Percentiles rank a stretch among this genome's conserved stretches.
phyloP scores from a whole-genome alignment of 371 early-diverging fungal species.

The Mortierella sp. region DNA sequence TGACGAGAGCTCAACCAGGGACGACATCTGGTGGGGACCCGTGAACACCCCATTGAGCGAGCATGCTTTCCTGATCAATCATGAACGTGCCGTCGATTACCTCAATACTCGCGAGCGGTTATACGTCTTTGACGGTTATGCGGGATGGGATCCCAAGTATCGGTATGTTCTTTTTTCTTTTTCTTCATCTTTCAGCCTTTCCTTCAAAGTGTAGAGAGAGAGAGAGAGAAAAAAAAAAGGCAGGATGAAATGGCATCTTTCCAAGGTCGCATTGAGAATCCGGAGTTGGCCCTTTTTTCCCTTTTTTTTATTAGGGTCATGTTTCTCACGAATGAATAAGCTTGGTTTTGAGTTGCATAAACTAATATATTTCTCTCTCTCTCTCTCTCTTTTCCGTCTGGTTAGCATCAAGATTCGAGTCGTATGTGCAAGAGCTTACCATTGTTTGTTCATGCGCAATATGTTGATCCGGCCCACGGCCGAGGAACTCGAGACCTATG shows the following conservation, averaged over 20 bases:
- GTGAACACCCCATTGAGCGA: constrained; percentile 92
- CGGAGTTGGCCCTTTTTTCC: neutral
- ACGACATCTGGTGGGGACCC: constrained; percentile 98
- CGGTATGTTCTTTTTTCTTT: constrained; percentile 52
- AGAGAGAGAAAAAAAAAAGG: neutral
- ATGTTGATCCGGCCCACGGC: constrained; percentile 96
- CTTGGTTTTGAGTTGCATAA: constrained; percentile 2
- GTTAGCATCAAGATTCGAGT: constrained; percentile 87
- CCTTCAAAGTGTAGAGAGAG: neutral
- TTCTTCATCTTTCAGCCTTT: neutral
- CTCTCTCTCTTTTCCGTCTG: neutral
- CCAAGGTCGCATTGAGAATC: neutral
- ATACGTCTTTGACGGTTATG: constrained; percentile 95
- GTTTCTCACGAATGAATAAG: neutral
- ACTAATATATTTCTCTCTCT: neutral
- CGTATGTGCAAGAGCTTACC: constrained; percentile 95
- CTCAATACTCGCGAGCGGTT: constrained; percentile 92
- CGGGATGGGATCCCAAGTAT: constrained; percentile 96
- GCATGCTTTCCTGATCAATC: constrained; percentile 91
- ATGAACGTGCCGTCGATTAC: constrained; percentile 95
- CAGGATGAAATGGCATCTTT: neutral
- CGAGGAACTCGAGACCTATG: constrained; percentile 88
- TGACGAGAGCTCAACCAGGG: constrained; percentile 80
- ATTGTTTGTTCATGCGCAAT: constrained; percentile 96
- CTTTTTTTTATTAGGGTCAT: neutral